phyloP scores from a whole-genome alignment of 768 basidiomycete species.

The Suillus brevipes region DNA sequence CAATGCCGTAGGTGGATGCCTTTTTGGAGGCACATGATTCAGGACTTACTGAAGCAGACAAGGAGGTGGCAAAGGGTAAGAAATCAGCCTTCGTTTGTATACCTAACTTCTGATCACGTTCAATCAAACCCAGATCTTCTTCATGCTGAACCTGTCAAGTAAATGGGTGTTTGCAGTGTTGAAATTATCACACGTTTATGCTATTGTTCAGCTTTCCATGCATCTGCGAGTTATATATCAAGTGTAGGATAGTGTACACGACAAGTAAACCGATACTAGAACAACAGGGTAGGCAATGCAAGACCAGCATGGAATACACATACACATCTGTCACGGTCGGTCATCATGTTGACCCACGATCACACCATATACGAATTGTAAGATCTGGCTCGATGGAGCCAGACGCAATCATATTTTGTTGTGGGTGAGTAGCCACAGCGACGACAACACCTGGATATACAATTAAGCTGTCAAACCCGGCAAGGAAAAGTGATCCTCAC shows the following conservation, averaged over 20 bases:
- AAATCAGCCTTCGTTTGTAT: constrained; percentile 1
- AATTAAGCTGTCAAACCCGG: not conserved
- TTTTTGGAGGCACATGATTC: constrained; percentile 94
- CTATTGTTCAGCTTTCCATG: constrained; percentile 14
- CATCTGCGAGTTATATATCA: constrained; percentile 5
- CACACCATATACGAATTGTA: constrained; percentile 81
- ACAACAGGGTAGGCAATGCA: constrained; percentile 4
- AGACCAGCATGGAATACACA: not conserved
- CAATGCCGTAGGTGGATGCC: constrained; percentile 68
- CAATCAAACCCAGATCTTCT: constrained; percentile 46
- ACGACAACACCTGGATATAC: constrained; percentile 11
- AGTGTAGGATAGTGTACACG: constrained; percentile 11
- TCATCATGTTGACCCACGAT: constrained; percentile 34
- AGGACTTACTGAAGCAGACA: constrained; percentile 77
- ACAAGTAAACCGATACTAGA: constrained; percentile 11
- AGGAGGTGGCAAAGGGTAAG: constrained; percentile 74
- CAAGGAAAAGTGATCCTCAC: constrained; percentile 35
- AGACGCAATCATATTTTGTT: constrained; percentile 83
- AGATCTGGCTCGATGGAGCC: constrained; percentile 86
- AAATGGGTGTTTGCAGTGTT: constrained; percentile 14
- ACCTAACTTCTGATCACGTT: not conserved
- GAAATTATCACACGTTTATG: not conserved
- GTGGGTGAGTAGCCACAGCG: constrained; percentile 62
- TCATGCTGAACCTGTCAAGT: constrained; percentile 60
- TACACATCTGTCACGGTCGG: constrained; percentile 10